Conservation (phyloP, 257 asterid genomes). For the Marsdenia floribunda region DNA sequence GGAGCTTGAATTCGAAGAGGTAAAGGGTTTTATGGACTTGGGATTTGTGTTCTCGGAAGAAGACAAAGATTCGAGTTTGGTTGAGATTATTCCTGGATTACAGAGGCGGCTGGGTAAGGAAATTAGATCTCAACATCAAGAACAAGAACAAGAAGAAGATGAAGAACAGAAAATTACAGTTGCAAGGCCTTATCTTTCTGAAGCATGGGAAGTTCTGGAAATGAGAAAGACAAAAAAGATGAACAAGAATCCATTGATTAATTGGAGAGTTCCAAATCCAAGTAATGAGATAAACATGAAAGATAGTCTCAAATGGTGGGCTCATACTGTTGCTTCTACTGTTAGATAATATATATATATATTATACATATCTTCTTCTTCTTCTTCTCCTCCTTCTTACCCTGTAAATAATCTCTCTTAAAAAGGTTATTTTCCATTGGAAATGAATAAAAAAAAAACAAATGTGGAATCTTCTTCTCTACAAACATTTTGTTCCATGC, state of each 20-base stretch:
- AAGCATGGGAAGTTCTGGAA: conserved; percentile 43
- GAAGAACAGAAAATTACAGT: neutral
- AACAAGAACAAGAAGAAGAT: conserved; percentile 3
- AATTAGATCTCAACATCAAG: neutral
- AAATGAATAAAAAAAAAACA: too few species aligned
- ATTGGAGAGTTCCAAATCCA: conserved; percentile 35
- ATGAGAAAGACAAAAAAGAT: conserved; percentile 5
- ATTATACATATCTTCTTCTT: too few species aligned
- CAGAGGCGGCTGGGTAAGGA: conserved; percentile 25
- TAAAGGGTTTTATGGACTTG: conserved; percentile 58
- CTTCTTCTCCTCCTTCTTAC: neutral
- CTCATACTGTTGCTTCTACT: conserved; percentile 62
- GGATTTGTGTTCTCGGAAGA: conserved; percentile 59
- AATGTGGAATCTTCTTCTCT: too few species aligned
- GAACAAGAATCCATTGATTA: conserved; percentile 19
- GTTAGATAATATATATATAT: conserved; percentile 19
- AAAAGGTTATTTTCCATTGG: too few species aligned
- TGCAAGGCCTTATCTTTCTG: conserved; percentile 56
- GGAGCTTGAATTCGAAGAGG: conserved; percentile 51
- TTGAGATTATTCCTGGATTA: conserved; percentile 49
- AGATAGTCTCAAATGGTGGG: conserved; percentile 56
- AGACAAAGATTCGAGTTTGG: conserved; percentile 30
- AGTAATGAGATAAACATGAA: conserved; percentile 39
- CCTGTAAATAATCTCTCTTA: neutral
- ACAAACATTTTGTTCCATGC: too few species aligned